A percentile compares a stretch with the other conserved stretches of the same genome.
Evolutionary conservation across 805 yeast genomes (phyloP).

Genomic region (Starmerella potacharoeniae): DNA sequence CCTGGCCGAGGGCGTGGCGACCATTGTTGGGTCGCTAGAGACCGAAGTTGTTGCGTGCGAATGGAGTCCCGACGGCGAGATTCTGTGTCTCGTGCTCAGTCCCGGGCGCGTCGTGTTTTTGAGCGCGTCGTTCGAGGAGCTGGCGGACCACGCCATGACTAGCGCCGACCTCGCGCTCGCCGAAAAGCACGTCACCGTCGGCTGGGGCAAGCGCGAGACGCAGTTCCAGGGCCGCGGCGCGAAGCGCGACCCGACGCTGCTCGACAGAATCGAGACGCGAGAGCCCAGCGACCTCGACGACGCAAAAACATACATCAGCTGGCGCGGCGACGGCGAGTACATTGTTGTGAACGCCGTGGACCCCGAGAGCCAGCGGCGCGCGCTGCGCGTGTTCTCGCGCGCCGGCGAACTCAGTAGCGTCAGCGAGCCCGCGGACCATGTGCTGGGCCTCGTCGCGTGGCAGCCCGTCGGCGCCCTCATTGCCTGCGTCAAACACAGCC

Average conservation of each 20-base stretch:
- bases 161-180: conserved; percentile 56
- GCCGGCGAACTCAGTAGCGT: conserved; percentile 66
- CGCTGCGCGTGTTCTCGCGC: conserved; percentile 68
- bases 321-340: conserved; percentile 94
- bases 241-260: conserved; percentile 75
- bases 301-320: conserved; percentile 41
- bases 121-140: conserved; percentile 58
- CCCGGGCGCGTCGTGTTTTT: conserved; percentile 40
- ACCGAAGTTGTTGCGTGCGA: conserved; percentile 56
- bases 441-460: conserved; percentile 70
- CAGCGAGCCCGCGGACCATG: conserved; percentile 78
- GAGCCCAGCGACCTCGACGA: conserved; percentile 45
- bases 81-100: conserved; percentile 44
- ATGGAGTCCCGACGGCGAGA: conserved; percentile 92
- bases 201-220: conserved; percentile 97
- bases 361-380: conserved; percentile 44
- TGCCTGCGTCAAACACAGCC: conserved; percentile 48
- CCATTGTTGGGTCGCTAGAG: conserved; percentile 77
- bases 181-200: conserved; percentile 76
- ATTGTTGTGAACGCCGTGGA: conserved; percentile 61
- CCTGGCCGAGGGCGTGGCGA: conserved; percentile 36
- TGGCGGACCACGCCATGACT: conserved; percentile 50
- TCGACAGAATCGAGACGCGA: conserved; percentile 61
- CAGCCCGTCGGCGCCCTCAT: conserved; percentile 81
- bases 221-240: conserved; percentile 87